These are phyloP conservation scores for Aspergillus tubingensis DNA, from an alignment of 2,329 filamentous ascomycete genomes.

Conservation along the genomic window DNA sequence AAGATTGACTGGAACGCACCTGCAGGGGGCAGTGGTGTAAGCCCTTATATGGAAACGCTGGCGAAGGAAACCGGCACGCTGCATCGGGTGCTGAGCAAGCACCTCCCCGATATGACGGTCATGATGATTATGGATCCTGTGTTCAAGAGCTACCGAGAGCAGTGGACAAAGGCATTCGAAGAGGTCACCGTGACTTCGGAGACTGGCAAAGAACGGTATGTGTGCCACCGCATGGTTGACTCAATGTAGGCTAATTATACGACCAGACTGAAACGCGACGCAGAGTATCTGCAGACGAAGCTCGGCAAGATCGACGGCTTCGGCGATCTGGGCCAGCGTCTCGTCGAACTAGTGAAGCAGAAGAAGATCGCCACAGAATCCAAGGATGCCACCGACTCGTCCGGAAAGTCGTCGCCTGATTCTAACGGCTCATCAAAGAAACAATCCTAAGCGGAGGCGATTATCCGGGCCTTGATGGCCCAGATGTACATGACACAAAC, in stretches of 20 bases:
- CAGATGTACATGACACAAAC: constrained; percentile 6
- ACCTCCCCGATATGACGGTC: constrained; percentile 75
- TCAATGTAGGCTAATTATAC: constrained; percentile 15
- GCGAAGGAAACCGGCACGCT: constrained; percentile 83
- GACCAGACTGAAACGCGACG: constrained; percentile 71
- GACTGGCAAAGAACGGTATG: constrained; percentile 71
- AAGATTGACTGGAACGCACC: constrained; percentile 71
- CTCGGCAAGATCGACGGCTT: constrained; percentile 79
- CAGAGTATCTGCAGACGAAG: constrained; percentile 69
- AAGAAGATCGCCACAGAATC: constrained; percentile 34
- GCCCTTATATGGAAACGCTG: constrained; percentile 81
- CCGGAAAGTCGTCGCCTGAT: constrained; percentile 11
- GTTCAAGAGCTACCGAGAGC: constrained; percentile 77
- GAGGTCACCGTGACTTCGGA: constrained; percentile 67
- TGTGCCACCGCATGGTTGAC: too few species aligned
- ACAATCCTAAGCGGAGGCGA: background rate
- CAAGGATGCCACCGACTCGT: constrained; percentile 3
- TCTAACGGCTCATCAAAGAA: constrained; percentile 8
- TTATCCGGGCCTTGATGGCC: constrained; percentile 4
- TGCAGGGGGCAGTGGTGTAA: constrained; percentile 51
- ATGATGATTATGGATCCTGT: constrained; percentile 83
- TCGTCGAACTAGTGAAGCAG: constrained; percentile 55
- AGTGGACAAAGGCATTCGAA: constrained; percentile 71
- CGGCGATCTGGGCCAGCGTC: constrained; percentile 68
- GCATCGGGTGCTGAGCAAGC: constrained; percentile 79